Evolutionary conservation across 1,139 yeast species (phyloP), one percentile per base, ranked within the genome.

Genomic region (Sugiyamaella pinicola): DNA sequence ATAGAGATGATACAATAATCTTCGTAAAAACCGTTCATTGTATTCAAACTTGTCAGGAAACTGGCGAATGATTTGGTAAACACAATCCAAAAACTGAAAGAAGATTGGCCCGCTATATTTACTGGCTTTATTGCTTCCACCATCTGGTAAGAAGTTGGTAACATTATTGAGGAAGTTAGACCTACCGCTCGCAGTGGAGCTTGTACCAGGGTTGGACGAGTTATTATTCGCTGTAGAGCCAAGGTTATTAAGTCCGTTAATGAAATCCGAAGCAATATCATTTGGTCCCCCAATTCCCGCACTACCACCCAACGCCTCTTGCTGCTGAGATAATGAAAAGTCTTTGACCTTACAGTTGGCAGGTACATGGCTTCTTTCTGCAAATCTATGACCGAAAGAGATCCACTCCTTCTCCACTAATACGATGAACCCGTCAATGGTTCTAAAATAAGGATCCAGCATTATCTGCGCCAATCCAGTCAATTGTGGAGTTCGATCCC

Each of bases 401-500:
- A 88, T 75, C 98, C 98, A 93, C 61, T 95, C 99, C 65, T 93
- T 91, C 64, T 95, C 99, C 4, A 95, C 77, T 26, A 93, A 74
- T 0, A 84, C 78, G 73, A 87, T 85, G 64, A 93, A 89, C 1
- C 99, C 99, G 55, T 87, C 85, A 7, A 87, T 62, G 0, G 99
- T 90, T 59, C 99, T 77, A 69, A 79, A 93, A 66, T 80, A 89
- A 0, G 98, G 98, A 68, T 95, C 99, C 19, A 91, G 75, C 65
- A 96, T 88, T 6, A 95, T 72, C 69, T 93, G 95, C 41, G 91
- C 83, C 55, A 93, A 72, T 3, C 96, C 86, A 8, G 91, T 80
- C 0, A 91, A 81, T 66, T 93, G 98, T 0, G 97, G 82, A 0
- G 99, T 95, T 55, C 99, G 76, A 67, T 93, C 99, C 99, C 99